Conservation (phyloP, 2,329 filamentous ascomycete genomes). For the Eutypella sp. region DNA sequence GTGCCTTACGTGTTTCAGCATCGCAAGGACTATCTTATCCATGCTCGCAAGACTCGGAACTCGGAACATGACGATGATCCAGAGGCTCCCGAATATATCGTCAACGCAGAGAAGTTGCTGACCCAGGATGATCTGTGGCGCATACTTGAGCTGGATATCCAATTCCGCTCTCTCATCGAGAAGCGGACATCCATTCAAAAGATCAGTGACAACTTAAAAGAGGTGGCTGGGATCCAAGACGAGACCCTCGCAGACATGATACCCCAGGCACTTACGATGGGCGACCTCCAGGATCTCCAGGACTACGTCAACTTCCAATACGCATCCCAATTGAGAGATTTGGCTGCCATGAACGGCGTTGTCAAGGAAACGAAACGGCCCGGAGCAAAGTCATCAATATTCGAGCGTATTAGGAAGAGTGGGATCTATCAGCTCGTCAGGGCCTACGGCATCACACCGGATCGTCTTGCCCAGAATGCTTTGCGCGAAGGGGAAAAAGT, state of each 20-base stretch:
- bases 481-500: constrained; percentile 72
- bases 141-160: constrained; percentile 89
- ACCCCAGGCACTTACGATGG: constrained; percentile 75
- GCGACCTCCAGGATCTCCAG: constrained; percentile 93
- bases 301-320: constrained; percentile 97
- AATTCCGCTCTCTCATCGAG: constrained; percentile 87
- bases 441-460: constrained; percentile 84
- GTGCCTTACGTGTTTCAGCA: constrained; percentile 98
- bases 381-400: constrained; percentile 73
- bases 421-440: constrained; percentile 78
- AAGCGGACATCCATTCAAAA: constrained; percentile 83
- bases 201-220: constrained; percentile 69
- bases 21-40: constrained; percentile 94
- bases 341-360: constrained; percentile 59
- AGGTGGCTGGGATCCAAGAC: constrained; percentile 59
- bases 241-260: constrained; percentile 76
- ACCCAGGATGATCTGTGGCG: constrained; percentile 94
- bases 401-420: constrained; percentile 77
- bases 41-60: constrained; percentile 67
- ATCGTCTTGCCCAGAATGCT: constrained; percentile 83
- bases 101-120: constrained; percentile 80
- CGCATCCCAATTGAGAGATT: constrained; percentile 73
- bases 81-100: constrained; percentile 66
- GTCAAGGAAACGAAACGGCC: constrained; percentile 70
- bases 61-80: constrained; percentile 58